Conservation (phyloP, 345 rosid species). For the Iberis pinnata region DNA sequence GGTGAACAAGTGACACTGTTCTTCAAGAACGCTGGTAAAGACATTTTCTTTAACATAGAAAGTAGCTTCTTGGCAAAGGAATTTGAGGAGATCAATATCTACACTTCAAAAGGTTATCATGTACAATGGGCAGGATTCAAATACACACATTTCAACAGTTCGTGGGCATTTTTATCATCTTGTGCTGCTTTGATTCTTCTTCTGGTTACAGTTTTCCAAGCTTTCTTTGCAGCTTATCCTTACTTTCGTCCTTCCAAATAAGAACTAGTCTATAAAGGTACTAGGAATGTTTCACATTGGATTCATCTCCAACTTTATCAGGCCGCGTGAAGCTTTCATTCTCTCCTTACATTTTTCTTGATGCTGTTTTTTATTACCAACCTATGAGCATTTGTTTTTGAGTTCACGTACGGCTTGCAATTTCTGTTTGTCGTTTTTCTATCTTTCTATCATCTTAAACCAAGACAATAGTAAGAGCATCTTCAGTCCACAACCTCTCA, state of each 20-base stretch:
- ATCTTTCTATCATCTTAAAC: too few species aligned
- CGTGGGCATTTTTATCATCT: slow-evolving; percentile 9
- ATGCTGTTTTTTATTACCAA: too few species aligned
- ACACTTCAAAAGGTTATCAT: slow-evolving; percentile 28
- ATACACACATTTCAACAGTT: slow-evolving; percentile 9
- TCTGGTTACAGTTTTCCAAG: neutral
- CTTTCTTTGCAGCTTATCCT: slow-evolving; percentile 6
- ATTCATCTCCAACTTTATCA: too few species aligned
- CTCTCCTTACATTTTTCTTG: too few species aligned
- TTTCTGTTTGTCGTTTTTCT: too few species aligned
- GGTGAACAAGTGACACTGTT: slow-evolving; percentile 40
- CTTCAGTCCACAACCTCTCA: too few species aligned
- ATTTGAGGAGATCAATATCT: slow-evolving; percentile 41
- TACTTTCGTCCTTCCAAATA: slow-evolving; percentile 10
- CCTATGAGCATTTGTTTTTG: too few species aligned
- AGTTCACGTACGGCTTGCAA: too few species aligned
- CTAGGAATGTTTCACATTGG: too few species aligned
- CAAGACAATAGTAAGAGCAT: too few species aligned
- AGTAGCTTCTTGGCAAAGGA: slow-evolving; percentile 30
- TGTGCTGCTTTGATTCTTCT: slow-evolving; percentile 4
- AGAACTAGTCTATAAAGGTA: too few species aligned
- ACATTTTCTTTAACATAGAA: slow-evolving; percentile 35
- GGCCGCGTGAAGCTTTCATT: too few species aligned
- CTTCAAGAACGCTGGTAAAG: slow-evolving; percentile 42
- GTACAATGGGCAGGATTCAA: neutral